phyloP scores from a whole-genome alignment of 2,329 filamentous ascomycete genomes.

The Phyllachora maydis region DNA sequence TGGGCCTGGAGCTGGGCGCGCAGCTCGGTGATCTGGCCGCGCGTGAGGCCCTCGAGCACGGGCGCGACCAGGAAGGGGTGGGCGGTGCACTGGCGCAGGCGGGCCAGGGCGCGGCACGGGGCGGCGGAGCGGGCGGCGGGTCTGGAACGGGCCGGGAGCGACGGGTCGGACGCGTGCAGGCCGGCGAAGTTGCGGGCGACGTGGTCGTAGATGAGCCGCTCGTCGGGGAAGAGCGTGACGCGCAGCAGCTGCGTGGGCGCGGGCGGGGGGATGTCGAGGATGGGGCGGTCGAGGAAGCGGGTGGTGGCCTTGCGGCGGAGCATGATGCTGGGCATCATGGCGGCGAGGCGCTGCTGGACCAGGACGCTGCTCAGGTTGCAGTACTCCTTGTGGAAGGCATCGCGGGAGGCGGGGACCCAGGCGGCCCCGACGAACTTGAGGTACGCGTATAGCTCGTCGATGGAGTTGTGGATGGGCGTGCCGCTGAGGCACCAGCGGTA shows the following conservation, averaged over 20 bases:
- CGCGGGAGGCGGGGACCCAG: background rate
- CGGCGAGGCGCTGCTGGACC: background rate
- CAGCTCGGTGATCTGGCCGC: background rate
- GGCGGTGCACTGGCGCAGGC: background rate
- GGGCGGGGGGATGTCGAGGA: slow-evolving; percentile 2
- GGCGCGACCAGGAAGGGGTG: background rate
- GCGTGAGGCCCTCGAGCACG: background rate
- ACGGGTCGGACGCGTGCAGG: too few species aligned
- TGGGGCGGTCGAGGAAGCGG: slow-evolving; percentile 2
- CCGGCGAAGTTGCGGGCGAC: too few species aligned
- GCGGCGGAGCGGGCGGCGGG: background rate
- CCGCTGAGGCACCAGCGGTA: slow-evolving; percentile 3
- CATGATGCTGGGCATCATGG: slow-evolving; percentile 1
- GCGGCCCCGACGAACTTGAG: slow-evolving; percentile 2
- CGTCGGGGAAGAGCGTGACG: slow-evolving; percentile 1
- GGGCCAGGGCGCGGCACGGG: too few species aligned
- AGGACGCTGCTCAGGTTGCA: background rate
- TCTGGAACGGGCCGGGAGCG: background rate
- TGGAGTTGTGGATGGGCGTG: slow-evolving; percentile 2
- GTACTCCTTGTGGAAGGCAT: slow-evolving; percentile 1
- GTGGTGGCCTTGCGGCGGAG: background rate
- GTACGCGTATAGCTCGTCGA: slow-evolving; percentile 2
- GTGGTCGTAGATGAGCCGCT: slow-evolving; percentile 2
- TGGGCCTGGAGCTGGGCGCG: background rate
- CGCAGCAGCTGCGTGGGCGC: background rate